Evolutionary conservation across 2,329 filamentous ascomycete species (phyloP).

Genomic region (Trichoderma semiorbis): DNA sequence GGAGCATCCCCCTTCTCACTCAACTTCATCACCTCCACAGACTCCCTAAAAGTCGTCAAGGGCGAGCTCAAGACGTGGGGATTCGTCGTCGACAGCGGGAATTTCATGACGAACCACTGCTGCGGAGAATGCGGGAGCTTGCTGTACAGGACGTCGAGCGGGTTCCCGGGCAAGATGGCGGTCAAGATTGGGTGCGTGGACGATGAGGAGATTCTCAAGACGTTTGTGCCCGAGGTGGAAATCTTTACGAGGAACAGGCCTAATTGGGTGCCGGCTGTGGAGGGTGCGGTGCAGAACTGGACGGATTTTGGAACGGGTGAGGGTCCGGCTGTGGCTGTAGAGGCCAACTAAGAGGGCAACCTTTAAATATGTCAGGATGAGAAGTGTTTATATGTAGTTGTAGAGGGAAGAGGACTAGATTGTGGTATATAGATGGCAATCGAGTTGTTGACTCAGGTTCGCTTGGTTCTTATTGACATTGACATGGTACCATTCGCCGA

Average conservation of each 20-base stretch:
- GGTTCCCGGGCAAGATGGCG: conserved; percentile 1
- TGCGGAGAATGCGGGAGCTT: neutral
- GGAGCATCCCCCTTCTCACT: neutral
- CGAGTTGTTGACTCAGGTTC: neutral
- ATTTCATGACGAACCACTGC: conserved; percentile 3
- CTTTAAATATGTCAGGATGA: neutral
- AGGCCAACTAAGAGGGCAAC: neutral
- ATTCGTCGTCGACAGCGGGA: neutral
- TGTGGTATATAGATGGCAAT: neutral
- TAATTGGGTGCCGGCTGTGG: neutral
- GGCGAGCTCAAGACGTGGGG: neutral
- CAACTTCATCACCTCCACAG: conserved; percentile 6
- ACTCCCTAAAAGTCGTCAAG: neutral
- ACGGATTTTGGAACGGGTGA: neutral
- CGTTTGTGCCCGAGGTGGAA: conserved; percentile 2
- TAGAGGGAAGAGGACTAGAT: neutral
- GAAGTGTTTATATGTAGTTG: neutral
- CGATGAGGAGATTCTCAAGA: neutral
- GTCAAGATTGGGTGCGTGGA: conserved; percentile 6
- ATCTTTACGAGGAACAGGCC: neutral
- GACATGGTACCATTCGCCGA: neutral
- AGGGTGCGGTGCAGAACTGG: neutral
- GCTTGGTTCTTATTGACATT: neutral
- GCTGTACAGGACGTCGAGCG: conserved; percentile 1
- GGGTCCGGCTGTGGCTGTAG: neutral